Conservation (phyloP, 176 grass and related monocot species). For the Rhynchospora pubera region DNA sequence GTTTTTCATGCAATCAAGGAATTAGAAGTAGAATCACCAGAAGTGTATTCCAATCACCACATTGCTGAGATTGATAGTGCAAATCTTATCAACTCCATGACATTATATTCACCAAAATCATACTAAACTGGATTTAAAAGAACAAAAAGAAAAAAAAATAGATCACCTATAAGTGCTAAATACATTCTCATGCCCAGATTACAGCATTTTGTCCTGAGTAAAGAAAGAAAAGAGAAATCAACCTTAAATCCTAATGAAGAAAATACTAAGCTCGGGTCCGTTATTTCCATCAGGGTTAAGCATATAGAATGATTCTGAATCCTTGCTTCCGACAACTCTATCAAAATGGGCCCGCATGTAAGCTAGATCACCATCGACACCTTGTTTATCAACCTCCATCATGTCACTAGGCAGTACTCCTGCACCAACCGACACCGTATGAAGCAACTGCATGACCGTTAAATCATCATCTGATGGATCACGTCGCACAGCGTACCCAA, state of each 20-base stretch:
- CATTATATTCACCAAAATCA: constrained; percentile 20
- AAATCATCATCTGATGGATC: constrained; percentile 71
- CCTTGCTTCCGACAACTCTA: constrained; percentile 58
- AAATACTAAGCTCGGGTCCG: constrained; percentile 86
- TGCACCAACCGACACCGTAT: constrained; percentile 75
- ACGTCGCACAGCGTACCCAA: constrained; percentile 65
- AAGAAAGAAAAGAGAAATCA: constrained; percentile 10
- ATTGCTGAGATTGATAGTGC: neutral
- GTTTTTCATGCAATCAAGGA: neutral
- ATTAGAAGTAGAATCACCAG: neutral
- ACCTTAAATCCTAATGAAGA: constrained; percentile 82
- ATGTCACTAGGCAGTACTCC: constrained; percentile 67
- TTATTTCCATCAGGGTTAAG: constrained; percentile 78
- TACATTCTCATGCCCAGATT: constrained; percentile 1
- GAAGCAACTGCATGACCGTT: constrained; percentile 83
- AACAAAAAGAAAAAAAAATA: neutral
- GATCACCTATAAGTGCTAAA: neutral
- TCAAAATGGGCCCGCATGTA: constrained; percentile 93
- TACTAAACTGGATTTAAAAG: constrained; percentile 15
- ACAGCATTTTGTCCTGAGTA: neutral
- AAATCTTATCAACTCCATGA: neutral
- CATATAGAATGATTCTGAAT: constrained; percentile 92
- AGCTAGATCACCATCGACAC: constrained; percentile 45
- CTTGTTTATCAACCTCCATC: constrained; percentile 28
- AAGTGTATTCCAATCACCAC: neutral